Conservation (phyloP, 2,329 filamentous ascomycete species). For the Trichophyton equinum region DNA sequence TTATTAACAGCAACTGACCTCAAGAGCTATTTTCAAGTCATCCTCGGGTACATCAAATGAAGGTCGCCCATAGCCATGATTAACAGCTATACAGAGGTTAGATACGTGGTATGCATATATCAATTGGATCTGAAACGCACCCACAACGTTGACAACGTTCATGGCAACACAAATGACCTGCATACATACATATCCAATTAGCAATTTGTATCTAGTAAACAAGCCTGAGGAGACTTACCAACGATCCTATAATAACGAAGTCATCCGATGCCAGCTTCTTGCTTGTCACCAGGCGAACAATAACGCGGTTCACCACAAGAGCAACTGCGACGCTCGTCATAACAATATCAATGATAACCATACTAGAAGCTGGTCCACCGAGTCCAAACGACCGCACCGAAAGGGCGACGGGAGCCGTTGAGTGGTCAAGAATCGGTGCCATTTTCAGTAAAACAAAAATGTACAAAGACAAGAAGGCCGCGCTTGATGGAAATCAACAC, state of each 20-base stretch:
- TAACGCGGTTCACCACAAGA: conserved; percentile 19
- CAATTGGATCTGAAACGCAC: conserved; percentile 8
- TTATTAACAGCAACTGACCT: conserved; percentile 13
- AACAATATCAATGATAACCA: conserved; percentile 18
- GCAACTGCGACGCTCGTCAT: conserved; percentile 15
- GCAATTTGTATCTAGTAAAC: background rate
- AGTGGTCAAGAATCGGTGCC: conserved; percentile 6
- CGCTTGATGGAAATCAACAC: background rate
- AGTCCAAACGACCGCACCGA: conserved; percentile 10
- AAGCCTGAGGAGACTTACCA: conserved; percentile 14
- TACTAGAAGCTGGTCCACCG: conserved; percentile 14
- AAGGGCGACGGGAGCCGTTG: background rate
- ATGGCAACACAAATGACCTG: conserved; percentile 18
- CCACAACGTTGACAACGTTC: conserved; percentile 17
- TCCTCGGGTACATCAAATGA: conserved; percentile 12
- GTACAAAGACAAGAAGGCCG: background rate
- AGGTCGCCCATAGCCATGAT: conserved; percentile 21
- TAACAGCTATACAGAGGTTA: conserved; percentile 13
- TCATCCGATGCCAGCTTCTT: conserved; percentile 20
- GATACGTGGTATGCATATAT: background rate
- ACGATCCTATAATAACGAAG: conserved; percentile 17
- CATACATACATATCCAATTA: background rate
- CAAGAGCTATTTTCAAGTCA: conserved; percentile 17
- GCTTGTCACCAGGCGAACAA: conserved; percentile 16
- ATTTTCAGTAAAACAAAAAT: background rate